A percentile compares a stretch with the other conserved stretches of the same genome.
Conservation (phyloP, 2,329 filamentous ascomycete genomes). For the Teratosphaeria gauchensis region DNA sequence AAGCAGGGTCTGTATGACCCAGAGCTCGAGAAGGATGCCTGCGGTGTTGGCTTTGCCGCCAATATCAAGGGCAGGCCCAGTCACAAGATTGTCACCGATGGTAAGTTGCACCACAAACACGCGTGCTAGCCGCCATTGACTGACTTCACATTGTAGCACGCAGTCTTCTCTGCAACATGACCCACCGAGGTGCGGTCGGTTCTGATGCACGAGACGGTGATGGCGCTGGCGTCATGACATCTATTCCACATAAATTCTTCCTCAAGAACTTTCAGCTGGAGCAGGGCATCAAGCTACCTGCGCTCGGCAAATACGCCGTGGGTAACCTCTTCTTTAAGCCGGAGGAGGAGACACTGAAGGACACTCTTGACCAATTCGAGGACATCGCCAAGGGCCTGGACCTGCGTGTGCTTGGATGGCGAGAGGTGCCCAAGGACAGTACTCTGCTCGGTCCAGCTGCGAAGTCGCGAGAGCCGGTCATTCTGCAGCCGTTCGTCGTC, state of each 20-base stretch:
- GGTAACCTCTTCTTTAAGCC: slow-evolving; percentile 99
- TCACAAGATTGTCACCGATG: slow-evolving; percentile 99
- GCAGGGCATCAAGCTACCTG: slow-evolving; percentile 76
- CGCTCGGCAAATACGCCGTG: slow-evolving; percentile 86
- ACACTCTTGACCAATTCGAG: slow-evolving; percentile 89
- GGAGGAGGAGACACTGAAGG: slow-evolving; percentile 76
- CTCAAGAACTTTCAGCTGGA: slow-evolving; percentile 95
- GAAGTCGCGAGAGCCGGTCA: slow-evolving; percentile 85
- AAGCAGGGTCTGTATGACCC: slow-evolving; percentile 99
- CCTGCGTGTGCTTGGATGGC: slow-evolving; percentile 88
- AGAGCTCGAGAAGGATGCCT: slow-evolving; percentile 94
- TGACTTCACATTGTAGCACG: slow-evolving; percentile 51
- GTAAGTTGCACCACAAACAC: slow-evolving; percentile 42
- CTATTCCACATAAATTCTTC: slow-evolving; percentile 96
- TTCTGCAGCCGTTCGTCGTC: slow-evolving; percentile 92
- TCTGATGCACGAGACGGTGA: slow-evolving; percentile 97
- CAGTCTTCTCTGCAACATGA: slow-evolving; percentile 98
- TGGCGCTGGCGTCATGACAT: slow-evolving; percentile 98
- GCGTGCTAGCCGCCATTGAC: slow-evolving; percentile 2
- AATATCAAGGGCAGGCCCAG: slow-evolving; percentile 95
- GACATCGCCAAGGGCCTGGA: slow-evolving; percentile 81
- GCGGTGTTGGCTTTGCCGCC: slow-evolving; percentile 97
- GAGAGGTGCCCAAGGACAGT: slow-evolving; percentile 88
- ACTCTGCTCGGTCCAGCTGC: slow-evolving; percentile 86
- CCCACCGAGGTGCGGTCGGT: slow-evolving; percentile 94